These are phyloP conservation scores for Collybia sordida DNA, from an alignment of 768 basidiomycete genomes.

Conservation along the genomic window DNA sequence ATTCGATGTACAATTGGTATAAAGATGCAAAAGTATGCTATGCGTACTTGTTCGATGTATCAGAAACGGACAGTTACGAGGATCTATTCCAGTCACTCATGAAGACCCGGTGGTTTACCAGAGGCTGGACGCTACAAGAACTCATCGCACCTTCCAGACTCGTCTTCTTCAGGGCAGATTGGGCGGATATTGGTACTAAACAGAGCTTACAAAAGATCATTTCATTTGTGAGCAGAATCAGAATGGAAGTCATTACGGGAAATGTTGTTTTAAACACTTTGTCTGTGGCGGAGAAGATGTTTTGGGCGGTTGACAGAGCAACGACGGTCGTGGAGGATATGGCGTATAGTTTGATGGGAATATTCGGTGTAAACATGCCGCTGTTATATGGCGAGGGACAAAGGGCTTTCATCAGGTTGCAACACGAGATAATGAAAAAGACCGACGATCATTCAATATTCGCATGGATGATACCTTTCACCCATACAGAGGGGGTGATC, in stretches of 20 bases:
- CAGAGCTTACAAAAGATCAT: background rate
- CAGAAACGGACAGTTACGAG: too few relatives aligned
- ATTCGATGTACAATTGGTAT: too few relatives aligned
- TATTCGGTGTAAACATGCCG: background rate
- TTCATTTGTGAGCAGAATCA: background rate
- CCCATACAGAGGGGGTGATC: too few relatives aligned
- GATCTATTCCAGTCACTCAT: too few relatives aligned
- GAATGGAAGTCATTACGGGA: too few relatives aligned
- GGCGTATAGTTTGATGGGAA: conserved; percentile 1
- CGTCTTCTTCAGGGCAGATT: background rate
- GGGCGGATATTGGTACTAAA: background rate
- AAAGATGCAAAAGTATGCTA: too few relatives aligned
- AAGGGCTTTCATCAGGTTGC: background rate
- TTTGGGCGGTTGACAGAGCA: background rate
- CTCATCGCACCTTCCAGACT: background rate
- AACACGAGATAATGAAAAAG: background rate
- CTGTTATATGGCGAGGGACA: conserved; percentile 3
- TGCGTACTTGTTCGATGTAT: too few relatives aligned
- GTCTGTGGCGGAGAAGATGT: background rate
- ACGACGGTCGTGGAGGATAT: background rate
- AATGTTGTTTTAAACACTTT: background rate
- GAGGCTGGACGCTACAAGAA: conserved; percentile 15
- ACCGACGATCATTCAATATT: background rate
- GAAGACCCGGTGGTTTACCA: conserved; percentile 22
- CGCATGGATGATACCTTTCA: background rate